Base-by-base conservation (phyloP, 768 basidiomycete genomes). In the Grammothele lineata region DNA sequence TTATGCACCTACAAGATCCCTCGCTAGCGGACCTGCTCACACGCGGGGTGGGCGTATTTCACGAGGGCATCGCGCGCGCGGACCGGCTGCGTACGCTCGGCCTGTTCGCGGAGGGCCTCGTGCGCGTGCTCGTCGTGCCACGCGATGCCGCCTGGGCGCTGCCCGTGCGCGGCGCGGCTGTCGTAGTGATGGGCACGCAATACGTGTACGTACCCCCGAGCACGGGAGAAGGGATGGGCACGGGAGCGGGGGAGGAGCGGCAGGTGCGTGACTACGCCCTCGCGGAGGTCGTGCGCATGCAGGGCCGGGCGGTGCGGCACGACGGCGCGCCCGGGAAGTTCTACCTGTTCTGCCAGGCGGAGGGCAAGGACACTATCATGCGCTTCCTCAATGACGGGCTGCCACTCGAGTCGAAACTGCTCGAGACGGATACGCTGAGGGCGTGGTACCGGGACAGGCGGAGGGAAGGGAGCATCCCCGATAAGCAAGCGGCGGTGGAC, bases 141-240 rank as follows among this genome's bases (percentile, higher is more conserved):
- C 79, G 84, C 30, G 91, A 94, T 34, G 74, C 83, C 12, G 91
- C 88, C 61, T 95, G 93, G 93, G 81, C 78, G 23, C 62, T 97
- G n/a, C 92, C 94, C 17, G 79, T 93, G 15, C 79, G 83, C 43
- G 90, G 89, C 1, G 74, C 77, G 6, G 78, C 78, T 5, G 94
- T 98, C 14, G 72, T 98, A 30, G 84, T 92, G 37, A 86, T 98
- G 85, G 88, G 92, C 15, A 91, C 94, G 3, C 96, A 99, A 63
- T 95, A 90, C 63, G 63, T 83, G 21, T 70, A 78, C 45, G 56
- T 72, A 6, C 69, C 73, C 33, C 65, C 62, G 30, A 71, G 69
- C 44, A 73, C 68, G 12, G n/a, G n/a, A n/a, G n/a, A n/a, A n/a
- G n/a, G n/a, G n/a, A n/a, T n/a, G n/a, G n/a, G n/a, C n/a, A 14